Conservation (phyloP, 140 eudicot species). For the Erigeron philadelphicus region DNA sequence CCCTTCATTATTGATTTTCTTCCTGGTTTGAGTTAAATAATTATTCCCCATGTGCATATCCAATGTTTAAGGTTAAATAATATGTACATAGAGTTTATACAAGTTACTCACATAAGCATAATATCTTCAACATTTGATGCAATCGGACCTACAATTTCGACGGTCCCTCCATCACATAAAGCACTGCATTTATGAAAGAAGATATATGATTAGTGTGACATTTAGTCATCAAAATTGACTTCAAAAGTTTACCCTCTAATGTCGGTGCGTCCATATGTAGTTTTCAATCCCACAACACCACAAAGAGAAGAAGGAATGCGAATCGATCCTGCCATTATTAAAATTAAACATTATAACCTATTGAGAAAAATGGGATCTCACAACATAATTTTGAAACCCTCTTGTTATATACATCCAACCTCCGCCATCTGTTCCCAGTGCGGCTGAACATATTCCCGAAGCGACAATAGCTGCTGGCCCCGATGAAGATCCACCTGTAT, state of each 20-base stretch:
- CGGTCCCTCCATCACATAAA: conserved; percentile 81
- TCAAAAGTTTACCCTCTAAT: conserved; percentile 56
- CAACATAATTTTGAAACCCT: conserved; percentile 8
- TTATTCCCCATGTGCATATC: background rate
- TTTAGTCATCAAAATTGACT: conserved; percentile 4
- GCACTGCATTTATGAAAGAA: conserved; percentile 42
- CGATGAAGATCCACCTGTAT: conserved; percentile 98
- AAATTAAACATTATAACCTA: conserved; percentile 21
- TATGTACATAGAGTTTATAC: background rate
- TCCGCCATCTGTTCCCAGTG: conserved; percentile 99
- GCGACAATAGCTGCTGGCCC: conserved; percentile 99
- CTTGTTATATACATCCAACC: conserved; percentile 42
- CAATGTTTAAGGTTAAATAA: conserved; percentile 1
- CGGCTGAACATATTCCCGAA: conserved; percentile 89
- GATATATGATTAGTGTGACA: conserved; percentile 2
- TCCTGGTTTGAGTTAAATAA: background rate
- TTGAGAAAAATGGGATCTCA: background rate
- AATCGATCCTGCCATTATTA: conserved; percentile 61
- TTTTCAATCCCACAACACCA: conserved; percentile 89
- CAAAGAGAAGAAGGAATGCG: conserved; percentile 97
- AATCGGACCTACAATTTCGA: conserved; percentile 80
- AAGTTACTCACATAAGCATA: conserved; percentile 60
- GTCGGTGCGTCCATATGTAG: conserved; percentile 83
- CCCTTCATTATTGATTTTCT: background rate
- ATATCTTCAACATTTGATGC: conserved; percentile 91